These are phyloP conservation scores for Cryphonectria nitschkei DNA, from an alignment of 2,329 filamentous ascomycete species.

Conservation along the genomic window DNA sequence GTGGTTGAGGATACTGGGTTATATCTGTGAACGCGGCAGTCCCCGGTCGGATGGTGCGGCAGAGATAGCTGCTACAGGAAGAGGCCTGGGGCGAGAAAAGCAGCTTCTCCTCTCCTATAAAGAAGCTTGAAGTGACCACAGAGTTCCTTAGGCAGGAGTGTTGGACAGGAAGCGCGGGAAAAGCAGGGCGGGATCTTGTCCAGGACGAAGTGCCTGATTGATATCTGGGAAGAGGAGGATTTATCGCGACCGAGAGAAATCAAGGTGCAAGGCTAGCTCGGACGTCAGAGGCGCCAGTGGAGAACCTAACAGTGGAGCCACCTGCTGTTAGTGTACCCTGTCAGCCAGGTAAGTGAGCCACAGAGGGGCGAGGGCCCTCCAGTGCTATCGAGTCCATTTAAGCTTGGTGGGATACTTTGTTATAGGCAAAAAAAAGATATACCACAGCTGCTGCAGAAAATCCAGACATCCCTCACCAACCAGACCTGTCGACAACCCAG, in stretches of 20 bases:
- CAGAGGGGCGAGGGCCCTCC: background rate
- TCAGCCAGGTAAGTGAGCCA: background rate
- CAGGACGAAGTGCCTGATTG: background rate
- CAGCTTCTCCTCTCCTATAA: background rate
- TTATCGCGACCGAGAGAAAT: slow-evolving; percentile 15
- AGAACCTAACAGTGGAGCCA: background rate
- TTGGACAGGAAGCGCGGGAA: background rate
- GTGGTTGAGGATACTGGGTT: background rate
- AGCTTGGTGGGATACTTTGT: background rate
- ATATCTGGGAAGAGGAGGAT: slow-evolving; percentile 1
- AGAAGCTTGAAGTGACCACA: background rate
- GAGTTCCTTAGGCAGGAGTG: background rate
- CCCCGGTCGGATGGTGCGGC: background rate
- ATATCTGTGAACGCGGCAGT: background rate
- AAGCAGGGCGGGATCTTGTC: background rate
- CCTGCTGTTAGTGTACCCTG: background rate
- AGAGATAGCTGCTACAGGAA: background rate
- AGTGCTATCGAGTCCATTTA: background rate
- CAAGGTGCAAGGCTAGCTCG: slow-evolving; percentile 25
- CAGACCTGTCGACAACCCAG: background rate
- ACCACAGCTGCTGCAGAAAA: background rate
- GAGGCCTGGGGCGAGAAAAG: background rate
- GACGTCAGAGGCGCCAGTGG: slow-evolving; percentile 29
- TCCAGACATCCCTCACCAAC: background rate
- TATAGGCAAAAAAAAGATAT: background rate